A percentile compares a stretch with the other conserved stretches of the same genome.
These are phyloP conservation scores for Starmerella bombicola DNA, from an alignment of 805 yeast species.

Conservation along the genomic window DNA sequence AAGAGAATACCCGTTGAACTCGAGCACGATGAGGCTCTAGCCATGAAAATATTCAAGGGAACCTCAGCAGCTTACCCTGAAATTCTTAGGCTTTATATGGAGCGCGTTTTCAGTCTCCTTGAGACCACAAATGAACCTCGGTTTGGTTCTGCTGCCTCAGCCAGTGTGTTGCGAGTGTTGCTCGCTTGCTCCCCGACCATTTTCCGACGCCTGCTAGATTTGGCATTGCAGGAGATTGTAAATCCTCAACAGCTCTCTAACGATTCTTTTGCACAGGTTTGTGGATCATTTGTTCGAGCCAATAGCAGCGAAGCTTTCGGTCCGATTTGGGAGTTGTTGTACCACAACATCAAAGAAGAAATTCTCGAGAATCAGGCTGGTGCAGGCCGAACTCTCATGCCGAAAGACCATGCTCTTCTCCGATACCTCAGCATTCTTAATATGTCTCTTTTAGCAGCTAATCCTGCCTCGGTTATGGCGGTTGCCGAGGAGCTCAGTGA, in stretches of 20 bases:
- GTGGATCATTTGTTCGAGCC: conserved; percentile 59
- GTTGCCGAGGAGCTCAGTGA: conserved; percentile 37
- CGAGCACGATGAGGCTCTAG: conserved; percentile 33
- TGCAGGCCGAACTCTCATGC: conserved; percentile 46
- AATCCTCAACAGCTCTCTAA: conserved; percentile 44
- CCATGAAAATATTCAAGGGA: conserved; percentile 50
- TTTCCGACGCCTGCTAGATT: conserved; percentile 23
- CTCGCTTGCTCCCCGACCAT: conserved; percentile 23
- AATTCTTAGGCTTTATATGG: conserved; percentile 44
- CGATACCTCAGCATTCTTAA: conserved; percentile 60
- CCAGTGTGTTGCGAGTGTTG: conserved; percentile 12
- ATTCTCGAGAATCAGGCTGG: conserved; percentile 75
- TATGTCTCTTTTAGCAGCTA: conserved; percentile 59
- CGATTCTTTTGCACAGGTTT: conserved; percentile 55
- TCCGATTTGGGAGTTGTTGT: conserved; percentile 35
- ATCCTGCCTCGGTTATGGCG: conserved; percentile 34
- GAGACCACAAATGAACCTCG: conserved; percentile 35
- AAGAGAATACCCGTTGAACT: conserved; percentile 5
- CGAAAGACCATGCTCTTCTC: conserved; percentile 65
- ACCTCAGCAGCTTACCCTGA: conserved; percentile 60
- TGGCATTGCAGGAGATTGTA: conserved; percentile 40
- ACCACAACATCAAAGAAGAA: conserved; percentile 48
- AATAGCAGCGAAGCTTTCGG: conserved; percentile 41
- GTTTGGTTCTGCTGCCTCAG: conserved; percentile 12
- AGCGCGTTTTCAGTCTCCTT: conserved; percentile 47